Evolutionary conservation across 2,329 filamentous ascomycete genomes (phyloP), one percentile per base, ranked within the genome.

Genomic region (Sporothrix schenckii): DNA sequence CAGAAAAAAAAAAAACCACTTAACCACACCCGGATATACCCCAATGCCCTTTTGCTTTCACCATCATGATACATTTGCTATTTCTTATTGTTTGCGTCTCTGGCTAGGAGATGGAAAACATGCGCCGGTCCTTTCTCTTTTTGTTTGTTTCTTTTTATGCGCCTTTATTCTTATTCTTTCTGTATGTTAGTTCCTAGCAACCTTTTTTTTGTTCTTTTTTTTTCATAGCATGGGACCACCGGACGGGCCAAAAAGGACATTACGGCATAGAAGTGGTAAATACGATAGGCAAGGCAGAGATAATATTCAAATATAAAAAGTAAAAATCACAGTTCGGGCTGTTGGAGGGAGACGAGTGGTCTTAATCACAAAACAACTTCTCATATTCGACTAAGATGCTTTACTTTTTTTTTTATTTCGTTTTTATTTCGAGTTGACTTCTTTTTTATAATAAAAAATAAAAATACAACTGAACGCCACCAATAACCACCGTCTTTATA

Each of bases 211-310:
- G 7, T 30, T 58, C 56, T 50, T 50, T 50, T 10, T 58, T 39
- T 16, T 30, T 58, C 56, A 47, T 63, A 47, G 58, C 58, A 47
- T 63, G 58, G 58, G 58, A 61, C 14, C n/a, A 63, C 3, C 58
- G 58, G 58, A 39, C 21, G 41, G 56, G 54, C 19, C 7, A 34
- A 39, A 60, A n/a, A 39, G 58, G 11, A 16, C 11, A 44, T 50
- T 7, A 50, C 49, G 49, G 49, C 49, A 50, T 50, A 21, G 49
- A 50, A 9, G 49, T 50, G 49, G 19, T 50, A 16, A 49, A 13
- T 34, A 49, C 44, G 16, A 49, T 16, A 49, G 44, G 44, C 14
- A 4, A 19, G 16, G 44, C 14, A 49, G 44, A 49, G 44, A 49
- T 49, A 49, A 49, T 49, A 49, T 16, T 16, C 44, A 49, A 16